phyloP scores from a whole-genome alignment of 2,329 filamentous ascomycete genomes.

The Westerdykella aurantiaca region DNA sequence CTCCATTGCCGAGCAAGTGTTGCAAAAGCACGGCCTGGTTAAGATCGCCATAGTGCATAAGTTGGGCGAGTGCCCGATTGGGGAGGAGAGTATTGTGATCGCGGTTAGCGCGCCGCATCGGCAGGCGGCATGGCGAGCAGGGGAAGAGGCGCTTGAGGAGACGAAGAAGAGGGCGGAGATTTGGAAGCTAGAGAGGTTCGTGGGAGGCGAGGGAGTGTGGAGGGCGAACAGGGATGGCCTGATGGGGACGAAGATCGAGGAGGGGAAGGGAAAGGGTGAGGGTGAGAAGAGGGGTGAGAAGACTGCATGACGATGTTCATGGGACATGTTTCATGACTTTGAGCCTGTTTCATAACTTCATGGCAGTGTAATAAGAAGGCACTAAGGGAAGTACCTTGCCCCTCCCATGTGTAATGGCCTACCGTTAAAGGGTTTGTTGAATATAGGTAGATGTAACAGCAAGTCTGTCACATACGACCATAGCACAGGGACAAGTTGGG shows the following conservation, averaged over 20 bases:
- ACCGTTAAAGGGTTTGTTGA: no score
- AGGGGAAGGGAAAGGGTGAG: slow-evolving; percentile 4
- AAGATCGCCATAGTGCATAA: slow-evolving; percentile 79
- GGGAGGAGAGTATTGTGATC: slow-evolving; percentile 90
- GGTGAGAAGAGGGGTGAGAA: slow-evolving; percentile 1
- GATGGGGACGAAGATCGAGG: slow-evolving; percentile 47
- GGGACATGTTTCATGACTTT: no score
- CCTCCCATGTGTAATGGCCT: no score
- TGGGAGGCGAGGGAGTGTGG: slow-evolving; percentile 71
- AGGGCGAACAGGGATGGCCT: slow-evolving; percentile 76
- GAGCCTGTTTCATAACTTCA: no score
- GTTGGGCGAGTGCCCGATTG: slow-evolving; percentile 76
- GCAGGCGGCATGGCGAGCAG: slow-evolving; percentile 77
- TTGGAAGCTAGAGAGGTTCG: slow-evolving; percentile 91
- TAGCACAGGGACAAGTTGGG: no score
- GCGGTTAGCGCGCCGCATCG: slow-evolving; percentile 80
- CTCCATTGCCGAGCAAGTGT: slow-evolving; percentile 55
- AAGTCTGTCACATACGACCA: no score
- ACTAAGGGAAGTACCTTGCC: no score
- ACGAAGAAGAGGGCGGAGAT: slow-evolving; percentile 87
- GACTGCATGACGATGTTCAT: not conserved
- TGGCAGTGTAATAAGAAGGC: no score
- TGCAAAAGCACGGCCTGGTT: slow-evolving; percentile 57
- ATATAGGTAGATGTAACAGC: no score
- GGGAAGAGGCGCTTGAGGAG: slow-evolving; percentile 81